phyloP scores from a whole-genome alignment of 2,329 filamentous ascomycete genomes.

The Nemania sp. region DNA sequence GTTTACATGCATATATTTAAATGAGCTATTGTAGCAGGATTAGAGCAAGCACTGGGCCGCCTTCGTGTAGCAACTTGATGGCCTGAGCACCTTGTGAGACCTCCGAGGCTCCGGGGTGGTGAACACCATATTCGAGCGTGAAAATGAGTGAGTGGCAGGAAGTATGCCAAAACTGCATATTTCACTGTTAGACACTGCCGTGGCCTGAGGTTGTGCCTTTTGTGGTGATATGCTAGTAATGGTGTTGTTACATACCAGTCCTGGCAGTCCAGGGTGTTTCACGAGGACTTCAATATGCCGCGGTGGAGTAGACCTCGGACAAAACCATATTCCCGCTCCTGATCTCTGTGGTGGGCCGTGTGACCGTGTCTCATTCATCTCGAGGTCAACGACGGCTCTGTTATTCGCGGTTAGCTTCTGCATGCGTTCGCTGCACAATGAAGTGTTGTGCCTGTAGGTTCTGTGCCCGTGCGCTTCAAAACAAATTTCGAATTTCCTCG shows the following conservation, averaged over 20 bases:
- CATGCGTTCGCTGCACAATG: no score
- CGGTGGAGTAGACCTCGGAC: conserved; percentile 71
- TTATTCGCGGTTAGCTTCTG: no score
- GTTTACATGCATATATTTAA: conserved; percentile 66
- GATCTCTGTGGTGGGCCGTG: conserved; percentile 60
- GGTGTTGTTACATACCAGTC: background rate
- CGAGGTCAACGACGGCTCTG: conserved; percentile 65
- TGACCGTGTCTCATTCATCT: no score
- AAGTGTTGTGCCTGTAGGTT: no score
- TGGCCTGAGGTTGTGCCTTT: conserved; percentile 74
- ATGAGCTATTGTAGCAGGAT: conserved; percentile 65
- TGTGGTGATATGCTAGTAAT: conserved; percentile 64
- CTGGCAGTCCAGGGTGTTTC: no score
- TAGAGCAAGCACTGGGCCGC: conserved; percentile 61
- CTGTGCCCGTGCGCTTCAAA: no score
- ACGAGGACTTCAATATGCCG: no score
- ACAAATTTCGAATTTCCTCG: background rate
- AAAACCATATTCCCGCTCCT: conserved; percentile 58
- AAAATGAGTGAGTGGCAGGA: background rate
- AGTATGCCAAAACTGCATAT: background rate
- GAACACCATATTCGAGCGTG: conserved; percentile 57
- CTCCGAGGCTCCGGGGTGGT: conserved; percentile 64
- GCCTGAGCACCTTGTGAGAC: conserved; percentile 71
- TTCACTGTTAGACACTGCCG: conserved; percentile 56
- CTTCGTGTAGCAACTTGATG: conserved; percentile 61